A percentile compares a stretch with the other conserved stretches of the same genome.
phyloP scores from a whole-genome alignment of 441 rosid genomes.

The Dalechampia spathulata region DNA sequence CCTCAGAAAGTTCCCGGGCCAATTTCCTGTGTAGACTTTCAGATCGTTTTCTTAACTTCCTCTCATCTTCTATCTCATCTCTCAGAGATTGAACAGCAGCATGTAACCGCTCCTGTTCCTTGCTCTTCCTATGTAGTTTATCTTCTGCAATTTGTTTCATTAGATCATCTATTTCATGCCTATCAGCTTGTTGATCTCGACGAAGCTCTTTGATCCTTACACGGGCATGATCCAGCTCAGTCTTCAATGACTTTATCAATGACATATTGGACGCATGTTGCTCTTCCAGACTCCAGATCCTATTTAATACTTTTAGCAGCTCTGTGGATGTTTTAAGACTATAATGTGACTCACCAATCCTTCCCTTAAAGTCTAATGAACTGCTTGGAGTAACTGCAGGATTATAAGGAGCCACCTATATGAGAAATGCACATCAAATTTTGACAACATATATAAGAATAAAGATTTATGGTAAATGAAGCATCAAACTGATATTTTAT shows the following conservation, averaged over 20 bases:
- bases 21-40: constrained; percentile 86
- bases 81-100: constrained; percentile 60
- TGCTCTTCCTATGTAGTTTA: constrained; percentile 52
- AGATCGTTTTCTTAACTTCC: constrained; percentile 71
- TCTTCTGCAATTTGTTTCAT: constrained; percentile 85
- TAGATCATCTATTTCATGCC: constrained; percentile 60
- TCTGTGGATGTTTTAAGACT: constrained; percentile 86
- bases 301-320: constrained; percentile 80
- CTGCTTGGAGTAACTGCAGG: constrained; percentile 67
- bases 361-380: constrained; percentile 61
- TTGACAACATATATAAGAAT: neutral
- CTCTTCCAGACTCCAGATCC: constrained; percentile 90
- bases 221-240: constrained; percentile 73
- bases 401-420: constrained; percentile 74
- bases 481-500: too few relatives aligned
- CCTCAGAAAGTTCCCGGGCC: constrained; percentile 67
- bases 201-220: constrained; percentile 67
- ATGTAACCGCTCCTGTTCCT: constrained; percentile 63
- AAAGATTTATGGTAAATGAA: too few relatives aligned
- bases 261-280: constrained; percentile 71
- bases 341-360: constrained; percentile 57
- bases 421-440: constrained; percentile 12
- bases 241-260: constrained; percentile 58
- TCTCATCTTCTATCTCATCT: constrained; percentile 83
- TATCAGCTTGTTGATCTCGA: constrained; percentile 61